A percentile compares a stretch with the other conserved stretches of the same genome.
phyloP scores from a whole-genome alignment of 2,329 filamentous ascomycete species.

The Fusarium cicatricum region DNA sequence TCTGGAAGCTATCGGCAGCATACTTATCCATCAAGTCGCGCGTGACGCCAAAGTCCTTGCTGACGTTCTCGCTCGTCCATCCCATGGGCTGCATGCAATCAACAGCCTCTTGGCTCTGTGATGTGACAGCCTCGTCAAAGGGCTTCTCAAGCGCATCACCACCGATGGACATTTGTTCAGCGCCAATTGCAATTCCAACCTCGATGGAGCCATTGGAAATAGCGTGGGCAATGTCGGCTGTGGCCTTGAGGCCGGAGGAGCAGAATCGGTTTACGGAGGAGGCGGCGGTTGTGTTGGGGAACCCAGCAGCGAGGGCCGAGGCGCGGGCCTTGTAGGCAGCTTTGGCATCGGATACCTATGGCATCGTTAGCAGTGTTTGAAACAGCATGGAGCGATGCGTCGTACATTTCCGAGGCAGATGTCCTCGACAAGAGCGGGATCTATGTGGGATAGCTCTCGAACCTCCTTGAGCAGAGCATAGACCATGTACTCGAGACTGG shows the following conservation, averaged over 20 bases:
- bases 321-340: slow-evolving; percentile 92
- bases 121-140: slow-evolving; percentile 79
- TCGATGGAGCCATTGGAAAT: slow-evolving; percentile 85
- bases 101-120: slow-evolving; percentile 74
- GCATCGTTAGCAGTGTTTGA: slow-evolving; percentile 7
- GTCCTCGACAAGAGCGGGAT: slow-evolving; percentile 85
- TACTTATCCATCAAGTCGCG: slow-evolving; percentile 85
- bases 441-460: slow-evolving; percentile 75
- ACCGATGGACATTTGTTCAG: slow-evolving; percentile 84
- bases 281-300: slow-evolving; percentile 86
- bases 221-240: slow-evolving; percentile 91
- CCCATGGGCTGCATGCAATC: slow-evolving; percentile 98
- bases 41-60: slow-evolving; percentile 84
- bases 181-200: slow-evolving; percentile 85
- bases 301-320: slow-evolving; percentile 88
- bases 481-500: slow-evolving; percentile 84
- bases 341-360: slow-evolving; percentile 80
- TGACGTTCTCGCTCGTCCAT: slow-evolving; percentile 97
- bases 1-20: slow-evolving; percentile 85
- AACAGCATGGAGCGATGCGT: background rate
- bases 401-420: slow-evolving; percentile 89
- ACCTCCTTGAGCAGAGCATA: slow-evolving; percentile 84
- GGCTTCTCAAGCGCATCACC: slow-evolving; percentile 75
- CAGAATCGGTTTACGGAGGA: slow-evolving; percentile 95
- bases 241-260: slow-evolving; percentile 93